These are phyloP conservation scores for Cornus kousa DNA, from an alignment of 148 eudicot species.

Conservation along the genomic window DNA sequence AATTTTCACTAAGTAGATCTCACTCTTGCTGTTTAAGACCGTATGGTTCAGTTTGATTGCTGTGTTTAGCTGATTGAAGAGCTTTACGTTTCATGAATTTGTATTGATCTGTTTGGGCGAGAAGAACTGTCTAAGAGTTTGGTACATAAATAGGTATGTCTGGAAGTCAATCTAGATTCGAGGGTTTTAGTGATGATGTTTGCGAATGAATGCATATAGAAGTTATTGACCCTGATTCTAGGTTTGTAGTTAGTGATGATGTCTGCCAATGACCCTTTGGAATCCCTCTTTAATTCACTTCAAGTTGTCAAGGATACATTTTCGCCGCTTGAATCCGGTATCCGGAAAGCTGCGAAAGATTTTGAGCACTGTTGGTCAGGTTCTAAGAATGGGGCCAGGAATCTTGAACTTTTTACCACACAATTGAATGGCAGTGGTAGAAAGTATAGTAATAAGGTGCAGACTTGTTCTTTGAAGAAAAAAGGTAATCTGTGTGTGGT, in stretches of 20 bases:
- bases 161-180: not conserved
- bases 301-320: slow-evolving; percentile 62
- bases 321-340: slow-evolving; percentile 66
- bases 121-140: not conserved
- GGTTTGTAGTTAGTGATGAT: slow-evolving; percentile 38
- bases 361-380: slow-evolving; percentile 67
- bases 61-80: not conserved
- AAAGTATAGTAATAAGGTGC: slow-evolving; percentile 27
- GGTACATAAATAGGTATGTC: not conserved
- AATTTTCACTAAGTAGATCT: not conserved
- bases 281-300: slow-evolving; percentile 62
- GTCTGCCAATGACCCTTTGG: slow-evolving; percentile 70
- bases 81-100: not conserved
- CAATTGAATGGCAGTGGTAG: slow-evolving; percentile 18
- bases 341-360: slow-evolving; percentile 72
- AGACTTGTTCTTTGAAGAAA: slow-evolving; percentile 28
- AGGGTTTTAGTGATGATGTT: not conserved
- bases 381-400: slow-evolving; percentile 30
- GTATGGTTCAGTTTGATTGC: not conserved
- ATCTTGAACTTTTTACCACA: slow-evolving; percentile 25
- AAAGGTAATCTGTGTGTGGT: slow-evolving; percentile 22
- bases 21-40: not conserved
- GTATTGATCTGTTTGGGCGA: not conserved
- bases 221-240: not conserved
- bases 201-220: not conserved